These are phyloP conservation scores for Lipomyces oligophaga DNA, from an alignment of 805 yeast species.

Conservation along the genomic window DNA sequence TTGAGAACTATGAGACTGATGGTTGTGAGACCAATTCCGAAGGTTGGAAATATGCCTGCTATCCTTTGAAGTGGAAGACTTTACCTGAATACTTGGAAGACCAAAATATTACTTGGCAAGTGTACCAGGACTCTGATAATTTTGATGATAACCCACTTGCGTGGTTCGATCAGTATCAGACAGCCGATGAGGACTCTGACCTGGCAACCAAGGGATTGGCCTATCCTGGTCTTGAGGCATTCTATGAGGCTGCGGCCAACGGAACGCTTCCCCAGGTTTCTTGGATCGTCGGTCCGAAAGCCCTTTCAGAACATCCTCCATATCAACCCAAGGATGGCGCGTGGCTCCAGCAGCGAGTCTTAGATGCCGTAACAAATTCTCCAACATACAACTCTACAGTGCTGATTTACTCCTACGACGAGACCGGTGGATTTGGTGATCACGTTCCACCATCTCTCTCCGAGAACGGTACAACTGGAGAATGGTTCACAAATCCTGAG, in stretches of 20 bases:
- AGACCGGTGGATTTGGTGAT: conserved; percentile 33
- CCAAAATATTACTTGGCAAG: conserved; percentile 24
- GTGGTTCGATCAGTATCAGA: conserved; percentile 23
- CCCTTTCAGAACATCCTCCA: conserved; percentile 32
- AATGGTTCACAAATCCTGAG: conserved; percentile 30
- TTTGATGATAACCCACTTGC: conserved; percentile 28
- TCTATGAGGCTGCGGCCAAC: conserved; percentile 27
- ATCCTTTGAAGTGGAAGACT: conserved; percentile 31
- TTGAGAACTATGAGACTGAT: conserved; percentile 26
- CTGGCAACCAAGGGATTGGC: conserved; percentile 23
- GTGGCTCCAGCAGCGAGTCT: conserved; percentile 27
- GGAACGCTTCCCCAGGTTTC: conserved; percentile 31
- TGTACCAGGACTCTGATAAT: conserved; percentile 27
- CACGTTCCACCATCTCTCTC: conserved; percentile 31
- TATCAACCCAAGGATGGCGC: conserved; percentile 29
- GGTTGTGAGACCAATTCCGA: conserved; percentile 26
- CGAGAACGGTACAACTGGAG: conserved; percentile 30
- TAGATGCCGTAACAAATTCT: conserved; percentile 26
- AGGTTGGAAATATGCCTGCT: conserved; percentile 23
- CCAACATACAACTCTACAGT: conserved; percentile 28
- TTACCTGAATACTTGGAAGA: conserved; percentile 26
- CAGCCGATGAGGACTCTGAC: conserved; percentile 9
- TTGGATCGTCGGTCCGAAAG: conserved; percentile 28
- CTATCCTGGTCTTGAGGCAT: conserved; percentile 23
- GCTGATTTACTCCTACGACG: conserved; percentile 31